Percentiles rank a stretch among this genome's conserved stretches.
phyloP scores from a whole-genome alignment of 352 stramenopile genomes.

The Pilasporangium apinafurcum region DNA sequence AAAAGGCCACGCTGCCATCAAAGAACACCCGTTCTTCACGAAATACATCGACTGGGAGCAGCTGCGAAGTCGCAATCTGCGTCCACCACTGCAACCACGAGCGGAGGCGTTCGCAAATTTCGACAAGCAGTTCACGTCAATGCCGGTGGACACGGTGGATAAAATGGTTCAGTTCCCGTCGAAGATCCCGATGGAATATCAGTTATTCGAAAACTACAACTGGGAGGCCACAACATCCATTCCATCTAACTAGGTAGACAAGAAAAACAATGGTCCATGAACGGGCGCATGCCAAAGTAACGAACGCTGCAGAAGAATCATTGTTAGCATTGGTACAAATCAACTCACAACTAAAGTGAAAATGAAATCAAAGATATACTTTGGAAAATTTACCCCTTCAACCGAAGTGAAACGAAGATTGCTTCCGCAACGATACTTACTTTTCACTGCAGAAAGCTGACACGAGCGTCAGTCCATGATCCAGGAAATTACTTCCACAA shows the following conservation, averaged over 20 bases:
- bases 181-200: constrained; percentile 74
- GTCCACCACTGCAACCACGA: constrained; percentile 60
- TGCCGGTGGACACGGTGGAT: constrained; percentile 59
- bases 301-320: no score
- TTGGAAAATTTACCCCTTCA: no score
- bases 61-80: constrained; percentile 30
- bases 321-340: no score
- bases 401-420: no score
- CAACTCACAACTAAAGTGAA: no score
- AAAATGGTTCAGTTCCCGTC: constrained; percentile 74
- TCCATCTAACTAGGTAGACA: no score
- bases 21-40: constrained; percentile 57
- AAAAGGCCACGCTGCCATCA: constrained; percentile 37
- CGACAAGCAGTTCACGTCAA: constrained; percentile 81
- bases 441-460: no score
- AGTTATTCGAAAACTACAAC: constrained; percentile 86
- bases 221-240: constrained; percentile 69
- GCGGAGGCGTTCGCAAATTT: constrained; percentile 78
- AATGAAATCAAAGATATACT: no score
- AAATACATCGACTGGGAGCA: constrained; percentile 65
- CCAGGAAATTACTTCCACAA: constrained; percentile 98
- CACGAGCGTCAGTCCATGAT: no score
- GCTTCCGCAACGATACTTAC: no score
- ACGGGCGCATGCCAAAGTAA: no score
- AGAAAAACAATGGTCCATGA: no score